A percentile compares a stretch with the other conserved stretches of the same genome.
Conservation (phyloP, 805 yeast genomes). For the Metschnikowia anglica region DNA sequence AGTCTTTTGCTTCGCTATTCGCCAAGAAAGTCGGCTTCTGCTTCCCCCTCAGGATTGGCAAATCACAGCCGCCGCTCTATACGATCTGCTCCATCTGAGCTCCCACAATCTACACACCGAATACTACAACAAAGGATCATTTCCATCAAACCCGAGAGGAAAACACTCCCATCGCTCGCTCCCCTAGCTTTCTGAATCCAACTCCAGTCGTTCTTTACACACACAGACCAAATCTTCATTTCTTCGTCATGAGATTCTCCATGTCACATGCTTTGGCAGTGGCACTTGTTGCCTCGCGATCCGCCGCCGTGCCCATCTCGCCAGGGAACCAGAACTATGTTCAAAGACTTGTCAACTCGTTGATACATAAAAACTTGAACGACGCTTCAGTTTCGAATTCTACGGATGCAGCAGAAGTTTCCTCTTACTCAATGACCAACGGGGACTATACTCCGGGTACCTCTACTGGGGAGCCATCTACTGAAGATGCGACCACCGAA, state of each 20-base stretch:
- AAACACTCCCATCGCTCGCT: not conserved
- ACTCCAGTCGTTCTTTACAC: slow-evolving; percentile 28
- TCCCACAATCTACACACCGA: no score
- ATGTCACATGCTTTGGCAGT: slow-evolving; percentile 9
- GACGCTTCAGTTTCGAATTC: not conserved
- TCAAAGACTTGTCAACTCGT: slow-evolving; percentile 6
- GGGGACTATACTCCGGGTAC: no score
- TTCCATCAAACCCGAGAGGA: no score
- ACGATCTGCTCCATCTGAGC: no score
- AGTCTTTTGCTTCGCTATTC: not conserved
- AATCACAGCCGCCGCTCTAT: no score
- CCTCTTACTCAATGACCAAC: no score
- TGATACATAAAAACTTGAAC: slow-evolving; percentile 1
- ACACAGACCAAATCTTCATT: not conserved
- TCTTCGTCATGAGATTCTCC: slow-evolving; percentile 9
- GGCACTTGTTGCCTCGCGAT: slow-evolving; percentile 8
- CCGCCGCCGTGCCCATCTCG: slow-evolving; percentile 10
- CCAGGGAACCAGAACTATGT: not conserved
- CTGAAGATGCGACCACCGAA: no score
- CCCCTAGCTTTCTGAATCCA: slow-evolving; percentile 12
- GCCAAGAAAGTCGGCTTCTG: no score
- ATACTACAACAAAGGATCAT: no score
- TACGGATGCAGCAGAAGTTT: no score
- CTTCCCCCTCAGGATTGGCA: no score
- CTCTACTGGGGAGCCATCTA: no score